Percentiles rank a stretch among this genome's conserved stretches.
phyloP scores from a whole-genome alignment of 2,329 filamentous ascomycete species.

The Diaporthe sp. region DNA sequence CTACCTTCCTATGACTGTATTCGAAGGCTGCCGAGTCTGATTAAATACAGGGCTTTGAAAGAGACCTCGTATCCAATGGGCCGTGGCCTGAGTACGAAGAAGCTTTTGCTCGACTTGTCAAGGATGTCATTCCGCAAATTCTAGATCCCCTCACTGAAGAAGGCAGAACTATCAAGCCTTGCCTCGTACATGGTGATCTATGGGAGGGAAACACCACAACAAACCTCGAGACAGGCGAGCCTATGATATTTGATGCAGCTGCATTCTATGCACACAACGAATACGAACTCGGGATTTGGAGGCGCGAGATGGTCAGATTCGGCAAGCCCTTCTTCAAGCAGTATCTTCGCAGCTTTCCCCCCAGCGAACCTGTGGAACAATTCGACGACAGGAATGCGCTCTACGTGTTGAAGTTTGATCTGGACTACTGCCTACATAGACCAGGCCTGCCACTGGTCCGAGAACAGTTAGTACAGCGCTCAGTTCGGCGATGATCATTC shows the following conservation, averaged over 20 bases:
- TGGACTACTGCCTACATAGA: neutral
- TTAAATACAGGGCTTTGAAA: neutral
- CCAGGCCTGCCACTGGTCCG: neutral
- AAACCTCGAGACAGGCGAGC: neutral
- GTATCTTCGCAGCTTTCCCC: constrained; percentile 24
- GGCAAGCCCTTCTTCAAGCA: neutral
- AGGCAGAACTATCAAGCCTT: neutral
- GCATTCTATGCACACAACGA: constrained; percentile 16
- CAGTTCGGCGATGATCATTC: accelerated
- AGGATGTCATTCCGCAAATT: neutral
- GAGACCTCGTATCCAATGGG: neutral
- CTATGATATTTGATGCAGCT: neutral
- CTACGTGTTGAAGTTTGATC: constrained; percentile 15
- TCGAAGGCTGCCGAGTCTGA: neutral
- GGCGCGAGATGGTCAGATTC: neutral
- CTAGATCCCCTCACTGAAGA: neutral
- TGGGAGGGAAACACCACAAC: constrained; percentile 11
- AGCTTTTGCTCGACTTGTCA: neutral
- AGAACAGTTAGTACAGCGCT: neutral
- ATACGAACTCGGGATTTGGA: constrained; percentile 12
- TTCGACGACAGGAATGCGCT: constrained; percentile 27
- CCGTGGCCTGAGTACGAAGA: neutral
- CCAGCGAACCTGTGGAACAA: constrained; percentile 24
- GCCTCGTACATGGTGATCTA: constrained; percentile 2
- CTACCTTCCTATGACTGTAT: neutral